Base-by-base conservation (phyloP, 805 yeast species). In the Saturnispora mendoncae region DNA sequence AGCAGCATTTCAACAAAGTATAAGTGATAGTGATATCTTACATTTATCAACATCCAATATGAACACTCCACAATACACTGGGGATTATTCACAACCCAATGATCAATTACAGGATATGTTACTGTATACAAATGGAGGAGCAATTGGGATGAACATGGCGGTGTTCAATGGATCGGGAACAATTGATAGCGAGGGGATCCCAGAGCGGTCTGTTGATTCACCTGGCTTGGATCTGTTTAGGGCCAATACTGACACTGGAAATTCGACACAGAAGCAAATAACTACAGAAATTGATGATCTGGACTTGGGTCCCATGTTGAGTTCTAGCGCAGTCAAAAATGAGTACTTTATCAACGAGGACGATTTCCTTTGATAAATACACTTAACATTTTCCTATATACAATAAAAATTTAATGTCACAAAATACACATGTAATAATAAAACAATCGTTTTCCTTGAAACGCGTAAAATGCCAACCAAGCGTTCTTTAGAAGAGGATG, bases 161-260 rank as follows among this genome's bases (percentile, higher is more conserved):
- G 33, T 46, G 14, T 46, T 46, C 28, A 46, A 46, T 33, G 43
- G 39, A 9, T 28, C 49, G 6, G 30, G 32, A 8, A 32, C 41
- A 13, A 45, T 42, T 21, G 49, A 46, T 18, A 42, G 46, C 25
- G 49, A 46, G 9, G 24, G 29, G 4, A 21, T 37, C 14, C 40
- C 25, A 28, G 40, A 39, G 25, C 15, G 42, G 15, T 29, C 36
- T 9, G 45, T 43, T 14, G 49, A 46, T 19, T 46, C 49, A 3
- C 39, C 46, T 10, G 49, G 40, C 13, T 41, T 46, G 17, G 49
- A 46, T 34, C 31, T 46, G 19, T 46, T 46, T 25, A 26, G 44
- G 19, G 24, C 37, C 13, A 39, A 38, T 13, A 31, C 33, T 14
- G 43, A 44, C 4, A 36, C 31, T 7, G 37, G 20, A 13, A 44